phyloP scores from a whole-genome alignment of 495 filamentous ascomycete species.

The Bryoglossum gracile region DNA sequence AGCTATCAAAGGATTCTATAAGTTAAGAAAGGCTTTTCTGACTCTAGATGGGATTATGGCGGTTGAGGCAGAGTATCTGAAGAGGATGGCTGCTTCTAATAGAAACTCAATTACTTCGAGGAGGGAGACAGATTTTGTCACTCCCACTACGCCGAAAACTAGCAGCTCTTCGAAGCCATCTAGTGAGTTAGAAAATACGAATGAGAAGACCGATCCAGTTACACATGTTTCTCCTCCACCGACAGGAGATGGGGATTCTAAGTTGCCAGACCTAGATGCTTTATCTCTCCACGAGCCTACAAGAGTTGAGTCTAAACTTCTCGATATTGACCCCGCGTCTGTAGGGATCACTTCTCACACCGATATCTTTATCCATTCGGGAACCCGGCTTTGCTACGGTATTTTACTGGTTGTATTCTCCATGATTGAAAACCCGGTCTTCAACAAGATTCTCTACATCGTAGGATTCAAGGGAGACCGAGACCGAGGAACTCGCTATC shows the following conservation, averaged over 20 bases:
- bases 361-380: conserved; percentile 84
- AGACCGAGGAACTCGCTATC: conserved; percentile 70
- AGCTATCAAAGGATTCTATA: conserved; percentile 86
- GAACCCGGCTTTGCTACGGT: conserved; percentile 82
- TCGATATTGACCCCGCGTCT: conserved; percentile 41
- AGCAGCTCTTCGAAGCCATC: not conserved
- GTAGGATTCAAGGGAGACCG: conserved; percentile 92
- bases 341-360: conserved; percentile 44
- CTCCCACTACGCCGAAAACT: not conserved
- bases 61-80: conserved; percentile 37
- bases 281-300: conserved; percentile 5
- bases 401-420: conserved; percentile 77
- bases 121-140: not conserved
- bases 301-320: conserved; percentile 14
- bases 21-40: conserved; percentile 80
- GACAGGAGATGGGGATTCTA: not conserved
- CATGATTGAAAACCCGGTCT: conserved; percentile 76
- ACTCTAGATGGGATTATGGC: conserved; percentile 68
- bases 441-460: conserved; percentile 73
- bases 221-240: not conserved
- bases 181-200: not conserved
- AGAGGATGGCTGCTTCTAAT: conserved; percentile 17
- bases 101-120: not conserved
- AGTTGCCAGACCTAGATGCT: not conserved
- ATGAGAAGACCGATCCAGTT: conserved; percentile 12